phyloP scores from a whole-genome alignment of 441 rosid species.

The Geranium incanum region DNA sequence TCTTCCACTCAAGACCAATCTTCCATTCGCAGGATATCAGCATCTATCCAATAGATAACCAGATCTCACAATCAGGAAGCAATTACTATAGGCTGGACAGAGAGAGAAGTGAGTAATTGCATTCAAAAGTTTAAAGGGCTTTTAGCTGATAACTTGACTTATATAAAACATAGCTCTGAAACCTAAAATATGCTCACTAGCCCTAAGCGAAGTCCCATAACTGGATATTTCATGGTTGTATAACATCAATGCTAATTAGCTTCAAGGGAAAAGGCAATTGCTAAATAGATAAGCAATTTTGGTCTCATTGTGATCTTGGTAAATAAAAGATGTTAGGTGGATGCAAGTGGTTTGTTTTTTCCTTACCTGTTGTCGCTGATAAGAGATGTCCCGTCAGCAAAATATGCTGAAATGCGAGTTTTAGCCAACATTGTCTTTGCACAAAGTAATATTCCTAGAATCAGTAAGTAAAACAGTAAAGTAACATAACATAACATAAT shows the following conservation, averaged over 20 bases:
- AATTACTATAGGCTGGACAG: neutral
- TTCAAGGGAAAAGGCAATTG: neutral
- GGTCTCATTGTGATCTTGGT: neutral
- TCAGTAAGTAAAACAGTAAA: constrained; percentile 16
- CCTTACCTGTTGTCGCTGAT: constrained; percentile 43
- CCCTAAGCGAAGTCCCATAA: neutral
- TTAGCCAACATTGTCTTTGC: constrained; percentile 83
- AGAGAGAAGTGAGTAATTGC: neutral
- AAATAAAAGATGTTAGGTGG: neutral
- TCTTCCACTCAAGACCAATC: neutral
- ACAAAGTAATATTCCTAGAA: constrained; percentile 78
- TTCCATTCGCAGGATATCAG: neutral
- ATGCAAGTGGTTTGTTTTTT: constrained; percentile 13
- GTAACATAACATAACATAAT: constrained; percentile 6
- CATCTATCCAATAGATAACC: constrained; percentile 12
- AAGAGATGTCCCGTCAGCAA: constrained; percentile 59
- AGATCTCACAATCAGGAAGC: neutral
- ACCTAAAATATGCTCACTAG: neutral
- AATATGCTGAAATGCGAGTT: constrained; percentile 44
- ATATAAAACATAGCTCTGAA: neutral
- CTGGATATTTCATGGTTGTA: neutral
- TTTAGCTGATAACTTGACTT: neutral
- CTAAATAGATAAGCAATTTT: neutral
- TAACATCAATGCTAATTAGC: neutral
- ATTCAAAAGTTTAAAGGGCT: neutral